phyloP scores from a whole-genome alignment of 352 stramenopile species.

The Globisporangium heterothallicum region DNA sequence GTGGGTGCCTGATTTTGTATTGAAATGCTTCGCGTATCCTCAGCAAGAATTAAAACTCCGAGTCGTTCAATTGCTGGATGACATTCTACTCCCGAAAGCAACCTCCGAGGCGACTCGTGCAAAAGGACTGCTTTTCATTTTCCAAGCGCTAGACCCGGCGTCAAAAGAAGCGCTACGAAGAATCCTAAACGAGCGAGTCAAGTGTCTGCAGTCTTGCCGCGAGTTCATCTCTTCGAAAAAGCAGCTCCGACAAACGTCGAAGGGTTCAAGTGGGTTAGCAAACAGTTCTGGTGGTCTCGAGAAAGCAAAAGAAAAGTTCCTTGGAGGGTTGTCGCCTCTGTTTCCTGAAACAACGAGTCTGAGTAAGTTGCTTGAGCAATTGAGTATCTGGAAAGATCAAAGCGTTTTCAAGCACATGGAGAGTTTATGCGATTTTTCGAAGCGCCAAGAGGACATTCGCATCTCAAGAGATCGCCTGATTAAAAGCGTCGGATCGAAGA shows the following conservation, averaged over 20 bases:
- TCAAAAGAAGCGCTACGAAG: slow-evolving; percentile 71
- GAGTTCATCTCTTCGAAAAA: slow-evolving; percentile 50
- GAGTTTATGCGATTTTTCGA: slow-evolving; percentile 48
- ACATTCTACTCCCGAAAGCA: slow-evolving; percentile 76
- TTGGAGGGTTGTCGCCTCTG: slow-evolving; percentile 32
- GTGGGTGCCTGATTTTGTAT: slow-evolving; percentile 79
- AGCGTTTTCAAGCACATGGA: slow-evolving; percentile 72
- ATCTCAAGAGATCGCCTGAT: slow-evolving; percentile 60
- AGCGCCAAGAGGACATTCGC: slow-evolving; percentile 41
- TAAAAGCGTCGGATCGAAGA: slow-evolving; percentile 77
- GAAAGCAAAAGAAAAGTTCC: slow-evolving; percentile 28
- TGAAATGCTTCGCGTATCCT: slow-evolving; percentile 85
- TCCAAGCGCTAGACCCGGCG: slow-evolving; percentile 48
- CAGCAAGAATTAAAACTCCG: slow-evolving; percentile 80
- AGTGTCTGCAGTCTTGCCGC: slow-evolving; percentile 29
- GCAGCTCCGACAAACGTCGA: slow-evolving; percentile 22
- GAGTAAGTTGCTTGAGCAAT: slow-evolving; percentile 51
- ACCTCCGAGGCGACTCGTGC: slow-evolving; percentile 42
- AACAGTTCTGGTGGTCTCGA: slow-evolving; percentile 13
- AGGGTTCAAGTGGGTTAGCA: slow-evolving; percentile 9
- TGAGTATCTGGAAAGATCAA: slow-evolving; percentile 74
- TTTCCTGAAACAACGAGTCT: slow-evolving; percentile 59
- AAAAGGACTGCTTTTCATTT: slow-evolving; percentile 71
- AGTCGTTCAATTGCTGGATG: slow-evolving; percentile 78
- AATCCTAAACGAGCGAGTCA: slow-evolving; percentile 54